These are phyloP conservation scores for Neurospora sp. DNA, from an alignment of 495 filamentous ascomycete genomes.

Conservation along the genomic window DNA sequence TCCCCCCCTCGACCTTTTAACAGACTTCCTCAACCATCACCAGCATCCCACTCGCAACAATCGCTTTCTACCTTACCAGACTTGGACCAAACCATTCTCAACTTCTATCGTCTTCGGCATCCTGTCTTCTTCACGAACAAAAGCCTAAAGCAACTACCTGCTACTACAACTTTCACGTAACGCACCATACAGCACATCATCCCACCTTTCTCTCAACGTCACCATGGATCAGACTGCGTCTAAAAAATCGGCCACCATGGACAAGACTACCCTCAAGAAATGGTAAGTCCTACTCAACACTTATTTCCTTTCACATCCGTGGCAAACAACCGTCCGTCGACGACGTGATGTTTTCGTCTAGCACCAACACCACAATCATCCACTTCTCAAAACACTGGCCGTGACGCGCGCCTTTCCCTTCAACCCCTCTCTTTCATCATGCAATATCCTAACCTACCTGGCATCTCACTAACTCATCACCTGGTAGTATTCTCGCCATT, in stretches of 20 bases:
- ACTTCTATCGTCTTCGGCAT: not conserved
- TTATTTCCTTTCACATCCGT: not conserved
- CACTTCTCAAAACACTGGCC: not conserved
- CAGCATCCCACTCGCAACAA: not conserved
- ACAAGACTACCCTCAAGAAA: not conserved
- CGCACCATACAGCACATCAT: not conserved
- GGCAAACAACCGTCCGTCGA: not conserved
- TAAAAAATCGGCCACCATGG: not conserved
- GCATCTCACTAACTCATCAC: not conserved
- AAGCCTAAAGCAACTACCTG: not conserved
- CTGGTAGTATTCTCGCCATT: not conserved
- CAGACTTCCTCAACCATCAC: not conserved
- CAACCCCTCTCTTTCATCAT: not conserved
- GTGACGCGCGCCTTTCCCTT: not conserved
- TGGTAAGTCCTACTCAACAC: not conserved
- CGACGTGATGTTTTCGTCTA: not conserved
- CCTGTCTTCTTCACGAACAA: not conserved
- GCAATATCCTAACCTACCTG: not conserved
- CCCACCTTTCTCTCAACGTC: not conserved
- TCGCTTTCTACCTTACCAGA: not conserved
- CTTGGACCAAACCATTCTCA: not conserved
- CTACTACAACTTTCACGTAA: not conserved
- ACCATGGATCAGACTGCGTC: not conserved
- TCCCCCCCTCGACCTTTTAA: not conserved
- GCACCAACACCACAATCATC: not conserved